Percentiles rank a stretch among this genome's conserved stretches.
Evolutionary conservation across 441 rosid genomes (phyloP).

Genomic region (Metrosideros polymorpha): DNA sequence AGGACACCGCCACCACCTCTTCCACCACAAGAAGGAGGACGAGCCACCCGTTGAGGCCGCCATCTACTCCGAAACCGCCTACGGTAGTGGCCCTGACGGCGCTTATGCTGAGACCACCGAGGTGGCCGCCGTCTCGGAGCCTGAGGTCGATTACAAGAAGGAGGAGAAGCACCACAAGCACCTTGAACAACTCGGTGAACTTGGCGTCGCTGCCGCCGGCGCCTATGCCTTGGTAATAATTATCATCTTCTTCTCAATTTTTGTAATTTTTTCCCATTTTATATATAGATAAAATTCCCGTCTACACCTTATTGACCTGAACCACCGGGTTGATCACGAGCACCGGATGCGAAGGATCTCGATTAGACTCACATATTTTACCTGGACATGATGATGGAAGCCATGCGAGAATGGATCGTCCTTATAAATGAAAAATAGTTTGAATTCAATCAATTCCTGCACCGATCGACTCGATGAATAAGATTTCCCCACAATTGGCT

Average conservation of each 20-base stretch:
- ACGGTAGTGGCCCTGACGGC: not conserved
- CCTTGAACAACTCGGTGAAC: conserved; percentile 33
- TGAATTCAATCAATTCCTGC: not conserved
- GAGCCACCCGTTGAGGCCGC: conserved; percentile 6
- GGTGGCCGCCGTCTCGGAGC: not conserved
- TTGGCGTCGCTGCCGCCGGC: conserved; percentile 33
- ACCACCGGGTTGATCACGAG: not conserved
- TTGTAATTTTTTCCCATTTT: not conserved
- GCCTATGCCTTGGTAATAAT: conserved; percentile 39
- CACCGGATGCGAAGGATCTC: not conserved
- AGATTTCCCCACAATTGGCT: not conserved
- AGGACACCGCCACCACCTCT: conserved; percentile 25
- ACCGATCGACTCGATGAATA: not conserved
- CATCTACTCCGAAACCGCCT: not conserved
- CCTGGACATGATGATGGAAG: not conserved
- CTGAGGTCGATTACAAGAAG: conserved; percentile 28
- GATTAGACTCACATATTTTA: not conserved
- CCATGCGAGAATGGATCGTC: not conserved
- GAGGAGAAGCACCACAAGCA: conserved; percentile 69
- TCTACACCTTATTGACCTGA: not conserved
- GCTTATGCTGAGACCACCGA: not conserved
- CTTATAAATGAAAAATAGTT: not conserved
- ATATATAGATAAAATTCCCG: not conserved
- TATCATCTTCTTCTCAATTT: not conserved
- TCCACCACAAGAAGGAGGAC: conserved; percentile 29